Percentiles rank a stretch among this genome's conserved stretches.
These are phyloP conservation scores for Boletus subparvulus DNA, from an alignment of 768 basidiomycete genomes.

Conservation along the genomic window DNA sequence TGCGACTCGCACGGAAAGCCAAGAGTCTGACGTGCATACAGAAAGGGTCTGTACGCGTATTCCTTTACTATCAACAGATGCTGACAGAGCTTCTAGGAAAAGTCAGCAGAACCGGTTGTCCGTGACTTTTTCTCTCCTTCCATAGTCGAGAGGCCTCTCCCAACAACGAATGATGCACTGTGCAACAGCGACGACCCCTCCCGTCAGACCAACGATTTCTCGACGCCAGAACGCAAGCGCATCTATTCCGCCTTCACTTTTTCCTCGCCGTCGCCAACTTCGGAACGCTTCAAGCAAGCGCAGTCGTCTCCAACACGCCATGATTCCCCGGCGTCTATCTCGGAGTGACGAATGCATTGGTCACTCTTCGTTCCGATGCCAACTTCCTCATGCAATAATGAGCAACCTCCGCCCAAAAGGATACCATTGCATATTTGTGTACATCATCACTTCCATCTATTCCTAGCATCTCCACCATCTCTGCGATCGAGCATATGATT, in stretches of 20 bases:
- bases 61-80: neutral
- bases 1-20: conserved; percentile 35
- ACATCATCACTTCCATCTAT: conserved; percentile 36
- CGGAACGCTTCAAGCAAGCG: conserved; percentile 51
- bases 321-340: conserved; percentile 20
- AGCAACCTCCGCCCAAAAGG: conserved; percentile 15
- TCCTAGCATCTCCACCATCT: conserved; percentile 30
- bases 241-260: conserved; percentile 79
- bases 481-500: conserved; percentile 26
- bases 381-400: conserved; percentile 4
- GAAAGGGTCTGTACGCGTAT: conserved; percentile 45
- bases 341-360: conserved; percentile 16
- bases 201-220: conserved; percentile 64
- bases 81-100: conserved; percentile 39
- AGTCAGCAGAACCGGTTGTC: conserved; percentile 55
- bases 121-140: conserved; percentile 50
- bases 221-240: conserved; percentile 71
- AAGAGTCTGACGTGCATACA: conserved; percentile 41
- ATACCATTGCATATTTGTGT: conserved; percentile 35
- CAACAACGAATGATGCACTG: conserved; percentile 32
- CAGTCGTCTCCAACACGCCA: conserved; percentile 34
- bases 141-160: conserved; percentile 19
- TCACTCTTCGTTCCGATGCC: neutral
- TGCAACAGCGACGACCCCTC: conserved; percentile 49
- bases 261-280: conserved; percentile 65